These are phyloP conservation scores for Epichloe amarillans DNA, from an alignment of 2,329 filamentous ascomycete genomes.

Conservation along the genomic window DNA sequence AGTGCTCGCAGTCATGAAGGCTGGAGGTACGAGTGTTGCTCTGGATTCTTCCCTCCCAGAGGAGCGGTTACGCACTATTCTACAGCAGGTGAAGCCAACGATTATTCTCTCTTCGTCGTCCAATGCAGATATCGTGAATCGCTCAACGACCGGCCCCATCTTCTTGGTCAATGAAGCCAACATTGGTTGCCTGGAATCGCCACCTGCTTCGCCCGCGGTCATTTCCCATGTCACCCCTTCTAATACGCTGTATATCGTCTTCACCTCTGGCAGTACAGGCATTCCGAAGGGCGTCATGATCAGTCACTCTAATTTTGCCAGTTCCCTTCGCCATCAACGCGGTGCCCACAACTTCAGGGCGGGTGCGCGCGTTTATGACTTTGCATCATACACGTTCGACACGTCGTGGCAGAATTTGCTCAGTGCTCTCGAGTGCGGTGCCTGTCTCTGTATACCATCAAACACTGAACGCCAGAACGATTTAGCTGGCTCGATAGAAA, in stretches of 20 bases:
- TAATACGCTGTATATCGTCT: slow-evolving; percentile 2
- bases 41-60: slow-evolving; percentile 13
- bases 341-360: neutral
- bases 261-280: slow-evolving; percentile 12
- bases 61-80: slow-evolving; percentile 7
- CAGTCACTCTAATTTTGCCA: slow-evolving; percentile 5
- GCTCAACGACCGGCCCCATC: neutral
- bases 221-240: neutral
- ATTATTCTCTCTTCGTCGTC: slow-evolving; percentile 6
- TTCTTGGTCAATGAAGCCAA: neutral
- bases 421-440: slow-evolving; percentile 3
- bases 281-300: slow-evolving; percentile 11
- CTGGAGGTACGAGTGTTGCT: slow-evolving; percentile 15
- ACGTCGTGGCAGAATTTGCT: slow-evolving; percentile 1
- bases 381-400: slow-evolving; percentile 8
- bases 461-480: neutral
- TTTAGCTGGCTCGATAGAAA: neutral
- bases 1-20: slow-evolving; percentile 15
- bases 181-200: neutral
- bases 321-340: slow-evolving; percentile 1
- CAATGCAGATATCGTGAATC: neutral
- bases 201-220: neutral
- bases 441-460: slow-evolving; percentile 5
- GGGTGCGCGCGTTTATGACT: slow-evolving; percentile 5
- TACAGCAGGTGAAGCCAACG: slow-evolving; percentile 4